phyloP scores from a whole-genome alignment of 1,139 yeast genomes.

The Candida sp. region DNA sequence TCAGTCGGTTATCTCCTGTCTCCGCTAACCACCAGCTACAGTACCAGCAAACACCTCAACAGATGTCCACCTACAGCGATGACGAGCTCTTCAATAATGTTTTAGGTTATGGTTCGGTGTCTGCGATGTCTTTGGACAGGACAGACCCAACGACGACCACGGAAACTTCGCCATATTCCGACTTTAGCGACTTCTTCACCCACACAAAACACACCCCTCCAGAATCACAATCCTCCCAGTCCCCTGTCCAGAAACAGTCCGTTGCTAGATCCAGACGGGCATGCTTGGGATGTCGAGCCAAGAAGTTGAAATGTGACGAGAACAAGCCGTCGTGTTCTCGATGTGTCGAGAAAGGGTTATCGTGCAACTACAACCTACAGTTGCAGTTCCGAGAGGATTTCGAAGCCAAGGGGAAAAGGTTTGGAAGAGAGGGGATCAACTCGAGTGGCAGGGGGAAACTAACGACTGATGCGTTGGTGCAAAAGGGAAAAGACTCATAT shows the following conservation, averaged over 20 bases:
- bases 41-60: too few species aligned
- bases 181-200: neutral
- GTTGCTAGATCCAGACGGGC: slow-evolving; percentile 27
- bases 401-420: slow-evolving; percentile 29
- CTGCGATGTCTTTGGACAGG: too few species aligned
- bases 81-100: too few species aligned
- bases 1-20: too few species aligned
- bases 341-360: slow-evolving; percentile 32
- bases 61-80: too few species aligned
- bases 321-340: slow-evolving; percentile 42
- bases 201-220: too few species aligned
- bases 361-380: slow-evolving; percentile 30
- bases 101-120: too few species aligned
- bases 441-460: slow-evolving; percentile 11
- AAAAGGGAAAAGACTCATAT: slow-evolving; percentile 16
- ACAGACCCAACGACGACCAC: too few species aligned
- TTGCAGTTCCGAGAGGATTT: slow-evolving; percentile 35
- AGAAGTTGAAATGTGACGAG: slow-evolving; percentile 50
- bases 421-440: slow-evolving; percentile 40
- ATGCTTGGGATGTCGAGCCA: slow-evolving; percentile 34
- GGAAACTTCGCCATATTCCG: neutral
- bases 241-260: neutral
- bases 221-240: too few species aligned
- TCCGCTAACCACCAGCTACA: too few species aligned
- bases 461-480: slow-evolving; percentile 14